Evolutionary conservation across 345 rosid species (phyloP), one percentile per base, ranked within the genome.

Genomic region (Brassica incana): DNA sequence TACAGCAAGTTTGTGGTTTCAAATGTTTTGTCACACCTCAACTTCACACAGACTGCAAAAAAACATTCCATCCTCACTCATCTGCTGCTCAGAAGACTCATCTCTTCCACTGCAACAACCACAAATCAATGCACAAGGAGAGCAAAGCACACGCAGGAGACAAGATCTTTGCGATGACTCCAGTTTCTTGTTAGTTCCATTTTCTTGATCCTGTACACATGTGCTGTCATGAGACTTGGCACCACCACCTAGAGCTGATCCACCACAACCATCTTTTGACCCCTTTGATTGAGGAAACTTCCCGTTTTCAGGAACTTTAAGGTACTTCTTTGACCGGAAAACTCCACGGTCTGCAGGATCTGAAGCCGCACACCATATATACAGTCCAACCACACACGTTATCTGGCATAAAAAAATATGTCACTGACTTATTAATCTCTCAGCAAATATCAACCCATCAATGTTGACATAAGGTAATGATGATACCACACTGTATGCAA

Each of bases 41-140:
- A 91, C 97, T 87, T 93, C 97, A 82, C 99, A 95, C 79, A 95
- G 88, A 80, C 97, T 93, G 84, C 98, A 95, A 79, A 88, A 95
- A 85, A 90, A 95, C 99, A 93, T 90, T 78, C 97, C 99, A 79
- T 95, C 99, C 85, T 95, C 98, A 16, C 93, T 93, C 77, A 74
- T 83, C 54, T 88, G 89, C 64, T 83, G 95, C 80, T 90, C 91
- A 35, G 92, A 85, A 82, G 91, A 85, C 79, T 91, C 88, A 35
- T 87, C 87, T 6, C 83, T 78, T 16, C 89, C 83, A 79, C 82
- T 63, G 79, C 83, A 89, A 78, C 85, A 82, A 62, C 85, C 82
- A 87, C 94, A 88, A 56, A 89, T 54, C 66, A 83, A 82, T 76
- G 91, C 89, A 83, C 96, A 95, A 77, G 97, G 96, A 67, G 79